Conservation (phyloP, 2,329 filamentous ascomycete species). For the Hymenoscyphus scutula region DNA sequence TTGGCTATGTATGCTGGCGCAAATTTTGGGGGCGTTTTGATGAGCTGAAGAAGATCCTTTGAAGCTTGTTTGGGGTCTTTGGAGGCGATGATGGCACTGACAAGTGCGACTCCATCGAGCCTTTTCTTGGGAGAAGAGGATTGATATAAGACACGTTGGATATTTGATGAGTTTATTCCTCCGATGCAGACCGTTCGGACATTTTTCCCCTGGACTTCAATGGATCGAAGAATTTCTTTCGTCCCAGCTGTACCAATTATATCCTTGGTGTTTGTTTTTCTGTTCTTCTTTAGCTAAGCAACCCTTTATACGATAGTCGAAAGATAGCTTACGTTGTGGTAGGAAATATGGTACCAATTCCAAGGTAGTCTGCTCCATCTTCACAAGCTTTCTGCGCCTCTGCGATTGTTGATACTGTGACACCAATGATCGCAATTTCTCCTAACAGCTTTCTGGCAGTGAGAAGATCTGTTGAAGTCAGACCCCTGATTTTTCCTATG, state of each 20-base stretch:
- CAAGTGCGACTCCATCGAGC: conserved; percentile 81
- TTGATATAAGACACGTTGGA: conserved; percentile 72
- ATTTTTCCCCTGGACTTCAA: conserved; percentile 42
- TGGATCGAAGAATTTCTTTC: conserved; percentile 60
- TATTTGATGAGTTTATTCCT: conserved; percentile 76
- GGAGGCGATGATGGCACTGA: conserved; percentile 82
- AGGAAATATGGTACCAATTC: conserved; percentile 84
- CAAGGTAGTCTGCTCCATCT: conserved; percentile 84
- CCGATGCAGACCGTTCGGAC: conserved; percentile 80
- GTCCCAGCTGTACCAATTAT: conserved; percentile 75
- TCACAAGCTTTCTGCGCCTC: conserved; percentile 72
- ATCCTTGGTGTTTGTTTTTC: conserved; percentile 82
- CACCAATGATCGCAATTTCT: conserved; percentile 76
- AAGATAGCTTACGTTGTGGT: conserved; percentile 65
- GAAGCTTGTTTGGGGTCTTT: conserved; percentile 64
- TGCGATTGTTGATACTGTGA: conserved; percentile 72
- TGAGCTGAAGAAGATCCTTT: conserved; percentile 53
- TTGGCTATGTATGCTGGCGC: conserved; percentile 18
- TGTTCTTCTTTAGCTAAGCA: conserved; percentile 37
- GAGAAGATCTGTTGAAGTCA: conserved; percentile 47
- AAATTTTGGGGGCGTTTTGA: conserved; percentile 40
- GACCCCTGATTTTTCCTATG: too few relatives aligned
- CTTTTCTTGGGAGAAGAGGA: conserved; percentile 52
- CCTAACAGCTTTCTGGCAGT: conserved; percentile 73
- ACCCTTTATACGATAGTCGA: background rate